Base-by-base conservation (phyloP, 176 grass and related monocot genomes). In the Saccharum officinarum region DNA sequence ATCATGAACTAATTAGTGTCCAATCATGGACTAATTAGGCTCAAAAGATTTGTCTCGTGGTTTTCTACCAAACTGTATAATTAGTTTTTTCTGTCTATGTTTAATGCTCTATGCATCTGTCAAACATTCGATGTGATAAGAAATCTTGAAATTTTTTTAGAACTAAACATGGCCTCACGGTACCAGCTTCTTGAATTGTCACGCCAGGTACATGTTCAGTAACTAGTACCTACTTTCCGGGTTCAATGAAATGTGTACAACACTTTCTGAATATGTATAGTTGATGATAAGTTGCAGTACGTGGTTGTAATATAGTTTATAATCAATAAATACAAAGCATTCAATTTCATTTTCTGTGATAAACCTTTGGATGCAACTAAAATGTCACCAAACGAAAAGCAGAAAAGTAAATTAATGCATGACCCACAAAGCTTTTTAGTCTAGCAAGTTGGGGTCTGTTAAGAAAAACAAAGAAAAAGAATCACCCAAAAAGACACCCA, bases 351-450 rank as follows among this genome's bases (percentile, higher is more conserved):
- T 75, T 71, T 59, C 38, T 78, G 37, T 41, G 22, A 47, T 10
- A 18, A 79, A 59, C 64, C 37, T 75, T 83, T 50, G 15, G 36
- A 68, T 59, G 45, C 60, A 79, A 67, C 79, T 31, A 72, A 59
- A 23, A 79, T 31, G 84, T 38, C 47, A 83, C 38, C 46, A 79
- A 54, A 83, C 10, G 22, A 67, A 66, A 79, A 87, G 69, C 28
- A 59, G 61, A 64, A 15, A 63, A 71, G 30, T 83, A 65, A 77
- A 78, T 75, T 71, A n/a, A 50, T 49, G n/a, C 22, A 13, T 2
- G 14, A 33, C 45, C 45, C 28, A 52, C 26, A 50, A 75, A 52
- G 71, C 42, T 15, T 49, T 49, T 73, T 49, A 17, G 41, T 73
- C 41, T 44, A 49, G 42, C 71, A 73, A 47, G 72, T 52, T 75